A percentile compares a stretch with the other conserved stretches of the same genome.
Evolutionary conservation across 1,284 basidiomycete genomes (phyloP).

Genomic region (Phenoliferia sp.): DNA sequence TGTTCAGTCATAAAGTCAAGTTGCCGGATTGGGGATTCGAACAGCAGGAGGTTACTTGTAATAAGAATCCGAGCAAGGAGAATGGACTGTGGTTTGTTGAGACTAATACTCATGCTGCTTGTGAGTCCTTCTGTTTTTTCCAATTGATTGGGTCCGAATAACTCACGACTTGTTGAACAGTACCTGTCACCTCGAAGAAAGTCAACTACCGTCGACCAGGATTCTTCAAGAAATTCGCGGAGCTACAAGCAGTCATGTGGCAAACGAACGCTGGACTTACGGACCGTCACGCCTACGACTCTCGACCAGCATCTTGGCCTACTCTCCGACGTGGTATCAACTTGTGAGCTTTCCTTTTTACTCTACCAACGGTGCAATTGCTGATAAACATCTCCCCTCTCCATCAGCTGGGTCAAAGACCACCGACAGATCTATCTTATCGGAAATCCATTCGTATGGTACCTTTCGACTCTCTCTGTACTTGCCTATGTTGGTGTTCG

Average conservation of each 20-base stretch:
- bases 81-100: constrained; percentile 96
- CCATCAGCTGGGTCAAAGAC: constrained; percentile 96
- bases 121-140: constrained; percentile 53
- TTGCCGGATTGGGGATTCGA: constrained; percentile 96
- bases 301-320: constrained; percentile 85
- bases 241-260: constrained; percentile 96
- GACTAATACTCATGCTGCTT: constrained; percentile 68
- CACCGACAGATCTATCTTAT: constrained; percentile 91
- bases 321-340: constrained; percentile 79
- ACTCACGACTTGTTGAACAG: constrained; percentile 45
- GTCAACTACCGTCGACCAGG: constrained; percentile 73
- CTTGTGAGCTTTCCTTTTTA: constrained; percentile 30
- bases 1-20: constrained; percentile 97
- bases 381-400: neutral
- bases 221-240: constrained; percentile 85
- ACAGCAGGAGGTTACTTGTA: constrained; percentile 76
- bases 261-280: constrained; percentile 93
- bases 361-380: neutral
- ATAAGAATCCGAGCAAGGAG: constrained; percentile 74
- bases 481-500: constrained; percentile 63
- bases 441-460: constrained; percentile 93
- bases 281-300: constrained; percentile 90
- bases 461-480: constrained; percentile 68
- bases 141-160: neutral
- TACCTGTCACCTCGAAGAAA: constrained; percentile 63